phyloP scores from a whole-genome alignment of 108 stramenopile species.

The Poteriospumella lacustris region DNA sequence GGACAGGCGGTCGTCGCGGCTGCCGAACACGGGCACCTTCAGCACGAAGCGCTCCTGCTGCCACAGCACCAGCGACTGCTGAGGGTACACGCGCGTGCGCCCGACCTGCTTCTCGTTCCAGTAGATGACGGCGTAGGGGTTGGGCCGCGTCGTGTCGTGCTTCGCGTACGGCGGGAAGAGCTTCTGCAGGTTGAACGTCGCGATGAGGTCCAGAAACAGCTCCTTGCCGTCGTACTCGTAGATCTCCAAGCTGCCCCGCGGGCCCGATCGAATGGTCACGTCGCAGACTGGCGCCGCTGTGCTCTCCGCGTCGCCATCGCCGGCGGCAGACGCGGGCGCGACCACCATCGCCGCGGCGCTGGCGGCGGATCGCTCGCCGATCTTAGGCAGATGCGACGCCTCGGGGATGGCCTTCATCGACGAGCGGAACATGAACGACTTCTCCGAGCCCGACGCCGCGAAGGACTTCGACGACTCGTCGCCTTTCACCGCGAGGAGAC shows the following conservation, averaged over 20 bases:
- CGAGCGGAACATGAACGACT: too few species aligned
- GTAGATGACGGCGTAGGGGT: not conserved
- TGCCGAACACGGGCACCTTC: not conserved
- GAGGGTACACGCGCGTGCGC: not conserved
- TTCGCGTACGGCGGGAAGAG: not conserved
- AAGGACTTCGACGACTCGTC: not conserved
- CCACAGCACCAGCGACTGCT: not conserved
- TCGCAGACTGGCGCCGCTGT: too few species aligned
- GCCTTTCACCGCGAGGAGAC: not conserved
- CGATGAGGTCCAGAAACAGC: not conserved
- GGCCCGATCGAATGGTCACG: not conserved
- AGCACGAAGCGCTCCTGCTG: not conserved
- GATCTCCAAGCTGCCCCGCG: not conserved
- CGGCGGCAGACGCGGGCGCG: not conserved
- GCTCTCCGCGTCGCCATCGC: not conserved
- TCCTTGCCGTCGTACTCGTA: not conserved
- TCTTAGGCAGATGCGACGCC: not conserved
- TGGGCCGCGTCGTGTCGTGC: not conserved
- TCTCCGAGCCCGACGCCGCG: not conserved
- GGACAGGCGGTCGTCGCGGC: not conserved
- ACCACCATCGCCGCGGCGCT: not conserved
- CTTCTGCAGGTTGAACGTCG: not conserved
- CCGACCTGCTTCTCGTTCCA: not conserved
- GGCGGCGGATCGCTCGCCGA: too few species aligned
- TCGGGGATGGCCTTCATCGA: too few species aligned